These are phyloP conservation scores for Sisymbrium altissimum DNA, from an alignment of 345 rosid species.

Conservation along the genomic window DNA sequence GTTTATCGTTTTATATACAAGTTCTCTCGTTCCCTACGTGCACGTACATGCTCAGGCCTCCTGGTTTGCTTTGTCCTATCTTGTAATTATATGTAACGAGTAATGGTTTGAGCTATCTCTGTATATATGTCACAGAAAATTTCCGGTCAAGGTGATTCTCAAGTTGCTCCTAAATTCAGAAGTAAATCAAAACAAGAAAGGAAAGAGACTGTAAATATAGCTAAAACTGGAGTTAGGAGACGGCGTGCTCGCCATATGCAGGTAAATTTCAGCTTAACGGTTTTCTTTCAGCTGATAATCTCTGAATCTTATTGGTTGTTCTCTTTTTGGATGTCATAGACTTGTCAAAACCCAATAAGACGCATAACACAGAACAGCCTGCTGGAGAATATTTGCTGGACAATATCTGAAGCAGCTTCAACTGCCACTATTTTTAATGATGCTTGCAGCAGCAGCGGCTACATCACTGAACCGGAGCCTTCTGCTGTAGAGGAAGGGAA, in stretches of 20 bases:
- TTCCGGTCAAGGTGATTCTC: constrained; percentile 26
- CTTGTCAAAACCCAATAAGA: constrained; percentile 77
- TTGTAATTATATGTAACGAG: background rate
- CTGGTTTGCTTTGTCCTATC: background rate
- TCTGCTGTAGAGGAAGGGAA: constrained; percentile 52
- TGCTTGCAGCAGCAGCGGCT: constrained; percentile 47
- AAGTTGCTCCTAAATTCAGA: constrained; percentile 29
- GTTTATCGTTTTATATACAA: background rate
- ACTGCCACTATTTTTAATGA: constrained; percentile 74
- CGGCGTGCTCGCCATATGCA: constrained; percentile 78
- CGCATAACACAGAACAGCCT: constrained; percentile 79
- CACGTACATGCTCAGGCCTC: too few species aligned
- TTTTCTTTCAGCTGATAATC: constrained; percentile 5
- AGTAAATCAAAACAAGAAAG: constrained; percentile 41
- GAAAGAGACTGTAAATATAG: constrained; percentile 52
- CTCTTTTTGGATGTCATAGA: constrained; percentile 41
- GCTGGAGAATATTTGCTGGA: constrained; percentile 92
- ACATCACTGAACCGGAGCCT: constrained; percentile 44
- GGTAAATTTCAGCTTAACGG: constrained; percentile 29
- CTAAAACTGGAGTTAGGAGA: constrained; percentile 71
- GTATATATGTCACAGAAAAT: constrained; percentile 39
- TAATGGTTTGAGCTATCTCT: background rate
- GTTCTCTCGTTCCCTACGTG: too few species aligned
- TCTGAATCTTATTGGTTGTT: background rate
- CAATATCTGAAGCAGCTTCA: constrained; percentile 80